These are phyloP conservation scores for Penicillium sp. DNA, from an alignment of 2,329 filamentous ascomycete genomes.

Conservation along the genomic window DNA sequence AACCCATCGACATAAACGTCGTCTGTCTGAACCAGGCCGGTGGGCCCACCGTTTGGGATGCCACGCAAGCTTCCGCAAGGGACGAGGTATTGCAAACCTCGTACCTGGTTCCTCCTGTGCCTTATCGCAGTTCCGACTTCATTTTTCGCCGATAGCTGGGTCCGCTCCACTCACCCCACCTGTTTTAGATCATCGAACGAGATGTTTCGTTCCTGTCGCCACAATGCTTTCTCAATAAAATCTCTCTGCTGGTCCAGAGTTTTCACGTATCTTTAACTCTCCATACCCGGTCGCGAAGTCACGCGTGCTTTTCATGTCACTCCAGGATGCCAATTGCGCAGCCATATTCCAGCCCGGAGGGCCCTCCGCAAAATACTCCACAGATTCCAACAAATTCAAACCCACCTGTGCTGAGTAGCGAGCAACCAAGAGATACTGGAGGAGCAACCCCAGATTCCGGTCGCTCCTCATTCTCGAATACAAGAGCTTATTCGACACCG, in stretches of 20 bases:
- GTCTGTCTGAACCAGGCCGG: neutral
- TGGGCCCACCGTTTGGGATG: too few species aligned
- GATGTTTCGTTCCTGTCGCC: conserved; percentile 17
- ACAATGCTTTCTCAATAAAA: conserved; percentile 9
- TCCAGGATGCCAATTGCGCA: conserved; percentile 14
- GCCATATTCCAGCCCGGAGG: conserved; percentile 3
- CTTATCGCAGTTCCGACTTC: neutral
- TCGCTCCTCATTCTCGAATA: conserved; percentile 20
- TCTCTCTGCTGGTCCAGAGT: too few species aligned
- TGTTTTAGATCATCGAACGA: conserved; percentile 6
- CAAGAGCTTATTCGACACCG: conserved; percentile 22
- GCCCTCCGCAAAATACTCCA: conserved; percentile 5
- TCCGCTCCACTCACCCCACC: conserved; percentile 13
- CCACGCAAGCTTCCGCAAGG: conserved; percentile 19
- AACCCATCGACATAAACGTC: neutral
- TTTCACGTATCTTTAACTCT: neutral
- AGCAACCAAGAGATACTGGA: neutral
- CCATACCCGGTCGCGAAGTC: neutral
- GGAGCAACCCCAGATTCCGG: conserved; percentile 15
- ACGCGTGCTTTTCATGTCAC: neutral
- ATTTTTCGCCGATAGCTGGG: conserved; percentile 5
- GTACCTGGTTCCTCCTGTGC: neutral
- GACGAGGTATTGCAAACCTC: neutral
- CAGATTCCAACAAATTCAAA: conserved; percentile 6
- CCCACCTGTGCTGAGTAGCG: neutral